Evolutionary conservation across 108 stramenopile genomes (phyloP).

Genomic region (Mediolabrus comicus): DNA sequence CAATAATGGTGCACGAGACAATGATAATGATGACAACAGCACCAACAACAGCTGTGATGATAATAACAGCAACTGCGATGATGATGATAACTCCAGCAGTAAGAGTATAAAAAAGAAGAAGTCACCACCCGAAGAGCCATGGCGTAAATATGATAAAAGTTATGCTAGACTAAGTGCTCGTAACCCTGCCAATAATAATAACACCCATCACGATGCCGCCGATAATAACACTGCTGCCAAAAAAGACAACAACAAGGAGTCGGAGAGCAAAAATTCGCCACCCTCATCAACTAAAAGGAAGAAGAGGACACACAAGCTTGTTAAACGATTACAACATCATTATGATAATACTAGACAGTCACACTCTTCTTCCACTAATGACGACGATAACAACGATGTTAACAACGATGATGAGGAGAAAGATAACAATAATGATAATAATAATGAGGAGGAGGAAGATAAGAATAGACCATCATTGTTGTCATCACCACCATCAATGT

Average conservation of each 20-base stretch:
- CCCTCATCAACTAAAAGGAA: neutral
- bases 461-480: too few species aligned
- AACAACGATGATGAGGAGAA: neutral
- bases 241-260: neutral
- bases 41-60: neutral
- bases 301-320: neutral
- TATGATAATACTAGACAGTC: neutral
- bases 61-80: neutral
- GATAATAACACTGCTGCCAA: neutral
- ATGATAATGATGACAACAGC: too few species aligned
- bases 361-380: neutral
- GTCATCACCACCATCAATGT: too few species aligned
- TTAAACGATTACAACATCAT: neutral
- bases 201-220: too few species aligned
- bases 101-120: neutral
- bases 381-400: neutral
- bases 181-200: neutral
- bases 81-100: neutral
- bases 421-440: neutral
- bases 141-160: neutral
- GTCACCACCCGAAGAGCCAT: neutral
- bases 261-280: neutral
- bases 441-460: too few species aligned
- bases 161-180: neutral
- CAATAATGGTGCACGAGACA: too few species aligned